Percentiles rank a stretch among this genome's conserved stretches.
These are phyloP conservation scores for Cyclotella cryptica DNA, from an alignment of 108 stramenopile genomes.

Conservation along the genomic window DNA sequence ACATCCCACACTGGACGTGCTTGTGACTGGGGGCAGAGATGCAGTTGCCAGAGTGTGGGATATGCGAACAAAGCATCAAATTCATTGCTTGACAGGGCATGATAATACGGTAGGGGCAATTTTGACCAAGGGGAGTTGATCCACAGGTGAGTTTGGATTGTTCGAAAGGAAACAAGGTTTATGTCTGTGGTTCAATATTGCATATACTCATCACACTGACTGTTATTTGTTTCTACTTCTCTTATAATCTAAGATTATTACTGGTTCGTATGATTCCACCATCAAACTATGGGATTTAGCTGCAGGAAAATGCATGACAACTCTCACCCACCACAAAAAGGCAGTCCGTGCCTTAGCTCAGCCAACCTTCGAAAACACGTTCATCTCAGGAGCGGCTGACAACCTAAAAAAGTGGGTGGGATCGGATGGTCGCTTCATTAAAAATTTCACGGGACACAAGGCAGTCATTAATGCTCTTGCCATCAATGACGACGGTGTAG, in stretches of 20 bases:
- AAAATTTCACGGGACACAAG: conserved; percentile 94
- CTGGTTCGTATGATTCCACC: conserved; percentile 97
- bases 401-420: conserved; percentile 96
- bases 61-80: conserved; percentile 94
- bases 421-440: conserved; percentile 91
- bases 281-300: conserved; percentile 99
- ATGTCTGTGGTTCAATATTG: too few species aligned
- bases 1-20: conserved; percentile 97
- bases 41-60: conserved; percentile 99
- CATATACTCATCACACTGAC: too few species aligned
- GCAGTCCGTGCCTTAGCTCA: conserved; percentile 89
- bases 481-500: conserved; percentile 96
- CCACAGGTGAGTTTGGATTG: conserved; percentile 76
- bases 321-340: conserved; percentile 99
- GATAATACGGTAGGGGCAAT: conserved; percentile 93
- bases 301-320: conserved; percentile 96
- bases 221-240: not conserved
- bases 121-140: conserved; percentile 91
- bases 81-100: conserved; percentile 95
- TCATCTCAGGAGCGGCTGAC: conserved; percentile 96
- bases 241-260: conserved; percentile 63
- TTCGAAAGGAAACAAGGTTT: not conserved
- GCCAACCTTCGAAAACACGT: conserved; percentile 93
- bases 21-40: conserved; percentile 99
- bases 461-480: conserved; percentile 95